Base-by-base conservation (phyloP, 176 grass and related monocot genomes). In the Tillandsia fasciculata region DNA sequence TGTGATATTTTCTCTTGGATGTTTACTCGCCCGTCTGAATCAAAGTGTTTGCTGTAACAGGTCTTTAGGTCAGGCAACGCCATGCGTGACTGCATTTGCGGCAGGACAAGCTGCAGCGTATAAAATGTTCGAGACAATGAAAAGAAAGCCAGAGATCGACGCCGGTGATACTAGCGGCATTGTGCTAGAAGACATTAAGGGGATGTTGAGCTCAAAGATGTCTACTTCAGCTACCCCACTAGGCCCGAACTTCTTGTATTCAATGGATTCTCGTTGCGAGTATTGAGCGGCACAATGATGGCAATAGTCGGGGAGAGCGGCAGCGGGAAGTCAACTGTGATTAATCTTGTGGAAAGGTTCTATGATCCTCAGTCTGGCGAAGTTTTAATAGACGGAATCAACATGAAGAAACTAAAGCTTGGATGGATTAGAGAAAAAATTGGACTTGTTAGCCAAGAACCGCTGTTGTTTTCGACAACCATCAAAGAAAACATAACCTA, bases 271-370 rank as follows among this genome's bases (percentile, higher is more conserved):
- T 89, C 92, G 27, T 77, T 96, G 48, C 69, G 2, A 74, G 58
- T 89, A 71, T 65, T 71, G 66, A 91, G 79, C 56, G 86, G 88
- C 12, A 76, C 48, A 48, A 87, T 81, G 50, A 96, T 91, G 80
- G 92, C 92, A 63, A 78, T 96, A 73, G 92, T 96, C 68, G 92
- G 92, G 61, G 88, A 87, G 75, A 91, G 88, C 22, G 92, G 92
- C 49, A 86, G 85, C 52, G 92, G 92, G 11, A 96, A 96, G 70
- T 91, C 85, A 14, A 96, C 92, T 14, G 86, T 91, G 13, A 74
- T 96, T 72, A 91, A 75, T 75, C 74, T 91, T 47, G 78, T 96
- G 26, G 81, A 88, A 54, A 88, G 92, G 53, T 96, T 96, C 75
- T 96, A 96, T 71, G 92, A 96, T 82, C 92, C 92, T 42, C 83